phyloP scores from a whole-genome alignment of 352 stramenopile species.

The Pythium vanterpoolii region DNA sequence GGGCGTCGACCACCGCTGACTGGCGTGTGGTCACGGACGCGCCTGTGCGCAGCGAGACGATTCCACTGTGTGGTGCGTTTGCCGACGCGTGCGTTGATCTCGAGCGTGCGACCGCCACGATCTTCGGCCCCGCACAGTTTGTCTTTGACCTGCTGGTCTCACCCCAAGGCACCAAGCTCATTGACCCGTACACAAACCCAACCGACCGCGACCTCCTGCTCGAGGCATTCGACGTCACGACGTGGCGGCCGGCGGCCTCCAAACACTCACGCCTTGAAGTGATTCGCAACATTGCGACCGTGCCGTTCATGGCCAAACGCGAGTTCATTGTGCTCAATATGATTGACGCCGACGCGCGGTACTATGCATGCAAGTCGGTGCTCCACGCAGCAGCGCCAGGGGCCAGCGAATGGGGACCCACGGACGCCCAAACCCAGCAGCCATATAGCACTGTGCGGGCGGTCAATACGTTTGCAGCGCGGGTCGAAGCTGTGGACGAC shows the following conservation, averaged over 20 bases:
- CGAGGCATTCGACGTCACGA: conserved; percentile 19
- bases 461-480: conserved; percentile 18
- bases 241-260: conserved; percentile 11
- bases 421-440: not conserved
- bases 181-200: conserved; percentile 28
- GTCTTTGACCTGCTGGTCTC: conserved; percentile 31
- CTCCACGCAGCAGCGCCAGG: conserved; percentile 10
- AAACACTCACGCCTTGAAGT: conserved; percentile 19
- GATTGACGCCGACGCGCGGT: conserved; percentile 11
- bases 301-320: conserved; percentile 21
- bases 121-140: conserved; percentile 19
- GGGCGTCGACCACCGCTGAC: conserved; percentile 5
- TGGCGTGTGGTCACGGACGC: conserved; percentile 23
- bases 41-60: conserved; percentile 11
- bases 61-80: conserved; percentile 20
- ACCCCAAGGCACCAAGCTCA: conserved; percentile 24
- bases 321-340: conserved; percentile 28
- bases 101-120: conserved; percentile 19
- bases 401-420: conserved; percentile 4
- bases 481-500: not conserved
- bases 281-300: conserved; percentile 7
- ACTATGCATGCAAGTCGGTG: conserved; percentile 17
- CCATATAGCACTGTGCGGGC: conserved; percentile 11
- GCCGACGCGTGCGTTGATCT: conserved; percentile 15
- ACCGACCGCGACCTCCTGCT: conserved; percentile 20